Evolutionary conservation across 2,329 filamentous ascomycete genomes (phyloP).

Genomic region (Hymenoscyphus infarciens): DNA sequence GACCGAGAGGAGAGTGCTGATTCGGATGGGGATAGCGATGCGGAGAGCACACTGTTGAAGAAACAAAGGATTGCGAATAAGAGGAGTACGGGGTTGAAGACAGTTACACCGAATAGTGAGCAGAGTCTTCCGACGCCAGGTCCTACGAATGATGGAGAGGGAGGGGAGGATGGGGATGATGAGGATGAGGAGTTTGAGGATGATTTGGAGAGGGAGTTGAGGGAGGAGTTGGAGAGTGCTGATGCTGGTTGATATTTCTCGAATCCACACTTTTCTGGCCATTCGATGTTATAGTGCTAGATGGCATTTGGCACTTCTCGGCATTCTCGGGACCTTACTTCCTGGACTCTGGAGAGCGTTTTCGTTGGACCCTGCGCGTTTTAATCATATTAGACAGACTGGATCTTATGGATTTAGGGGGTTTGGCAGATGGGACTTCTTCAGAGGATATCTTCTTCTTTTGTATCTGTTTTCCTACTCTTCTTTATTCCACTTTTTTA

Average conservation of each 20-base stretch:
- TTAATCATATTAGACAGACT: no score
- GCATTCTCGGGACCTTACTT: no score
- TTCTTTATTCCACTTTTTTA: no score
- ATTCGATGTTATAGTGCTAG: no score
- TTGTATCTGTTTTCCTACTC: no score
- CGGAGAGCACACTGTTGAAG: conserved; percentile 48
- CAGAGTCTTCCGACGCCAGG: conserved; percentile 42
- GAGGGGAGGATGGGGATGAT: conserved; percentile 37
- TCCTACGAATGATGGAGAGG: conserved; percentile 42
- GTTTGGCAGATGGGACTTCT: no score
- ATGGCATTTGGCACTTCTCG: no score
- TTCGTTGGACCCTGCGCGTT: no score
- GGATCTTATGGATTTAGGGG: no score
- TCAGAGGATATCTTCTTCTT: no score
- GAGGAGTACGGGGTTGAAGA: conserved; percentile 46
- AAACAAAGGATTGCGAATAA: conserved; percentile 47
- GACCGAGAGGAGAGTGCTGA: conserved; percentile 35
- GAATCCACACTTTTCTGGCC: neutral
- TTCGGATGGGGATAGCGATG: conserved; percentile 46
- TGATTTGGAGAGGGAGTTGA: conserved; percentile 54
- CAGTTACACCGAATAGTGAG: conserved; percentile 42
- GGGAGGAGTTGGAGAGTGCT: conserved; percentile 43
- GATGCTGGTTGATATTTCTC: conserved; percentile 27
- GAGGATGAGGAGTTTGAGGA: conserved; percentile 46
- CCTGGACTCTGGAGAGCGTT: no score